These are phyloP conservation scores for Hylodesmum podocarpum DNA, from an alignment of 306 rosid genomes.

Conservation along the genomic window DNA sequence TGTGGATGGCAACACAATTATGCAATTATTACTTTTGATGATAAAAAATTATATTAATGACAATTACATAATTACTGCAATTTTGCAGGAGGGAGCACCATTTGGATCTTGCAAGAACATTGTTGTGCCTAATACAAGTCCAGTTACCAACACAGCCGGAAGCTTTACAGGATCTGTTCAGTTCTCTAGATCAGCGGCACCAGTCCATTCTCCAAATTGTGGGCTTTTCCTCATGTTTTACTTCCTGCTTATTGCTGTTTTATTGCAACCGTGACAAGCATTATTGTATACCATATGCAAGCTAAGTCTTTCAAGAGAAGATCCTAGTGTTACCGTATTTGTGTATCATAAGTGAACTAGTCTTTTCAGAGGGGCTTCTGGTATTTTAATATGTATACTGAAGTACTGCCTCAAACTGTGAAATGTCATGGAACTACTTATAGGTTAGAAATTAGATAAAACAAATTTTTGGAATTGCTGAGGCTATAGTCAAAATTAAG, in stretches of 20 bases:
- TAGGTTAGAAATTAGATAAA: slow-evolving; percentile 38
- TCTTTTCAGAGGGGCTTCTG: slow-evolving; percentile 36
- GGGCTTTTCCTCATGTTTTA: slow-evolving; percentile 37
- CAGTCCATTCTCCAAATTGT: slow-evolving; percentile 40
- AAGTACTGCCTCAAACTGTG: slow-evolving; percentile 38
- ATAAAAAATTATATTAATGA: background rate
- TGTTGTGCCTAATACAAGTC: slow-evolving; percentile 53
- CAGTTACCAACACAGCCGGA: slow-evolving; percentile 59
- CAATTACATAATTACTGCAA: slow-evolving; percentile 12
- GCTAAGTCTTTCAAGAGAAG: slow-evolving; percentile 23
- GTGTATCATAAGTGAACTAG: slow-evolving; percentile 32
- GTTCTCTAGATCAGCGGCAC: slow-evolving; percentile 66
- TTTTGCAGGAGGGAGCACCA: slow-evolving; percentile 80
- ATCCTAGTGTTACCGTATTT: slow-evolving; percentile 23
- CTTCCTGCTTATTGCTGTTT: slow-evolving; percentile 46
- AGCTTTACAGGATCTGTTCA: slow-evolving; percentile 89
- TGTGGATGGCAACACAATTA: too few species aligned
- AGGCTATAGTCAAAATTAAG: slow-evolving; percentile 39
- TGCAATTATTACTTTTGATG: too few species aligned
- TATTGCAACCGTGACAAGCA: slow-evolving; percentile 33
- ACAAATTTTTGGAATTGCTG: slow-evolving; percentile 29
- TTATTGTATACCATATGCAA: slow-evolving; percentile 33
- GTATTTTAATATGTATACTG: slow-evolving; percentile 37
- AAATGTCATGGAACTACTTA: slow-evolving; percentile 38
- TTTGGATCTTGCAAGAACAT: slow-evolving; percentile 86